Evolutionary conservation across 306 rosid species (phyloP), one percentile per base, ranked within the genome.

Genomic region (Casuarina glauca): DNA sequence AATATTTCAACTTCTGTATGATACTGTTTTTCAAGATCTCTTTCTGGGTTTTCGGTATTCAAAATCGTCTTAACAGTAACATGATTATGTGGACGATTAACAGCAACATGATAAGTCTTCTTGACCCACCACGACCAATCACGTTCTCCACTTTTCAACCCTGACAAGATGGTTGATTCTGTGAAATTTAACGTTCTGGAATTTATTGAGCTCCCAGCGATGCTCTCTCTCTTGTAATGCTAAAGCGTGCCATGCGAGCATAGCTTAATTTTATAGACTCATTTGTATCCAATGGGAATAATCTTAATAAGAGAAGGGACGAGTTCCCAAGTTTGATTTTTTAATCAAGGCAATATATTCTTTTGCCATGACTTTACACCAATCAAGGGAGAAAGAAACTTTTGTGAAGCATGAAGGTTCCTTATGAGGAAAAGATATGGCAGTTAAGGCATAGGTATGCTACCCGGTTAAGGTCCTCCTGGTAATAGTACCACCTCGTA

Each of bases 71-170:
- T 95, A 78, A 89, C 97, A 1, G 93, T 96, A 69, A 95, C 91
- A 55, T 77, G 52, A 49, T 75, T 86, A 2, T 71, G 72, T 1
- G 7, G 6, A 38, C 11, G 57, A 60, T 82, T 83, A 6, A 89
- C 63, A 4, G 81, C 77, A 2, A 91, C 87, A 1, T 91, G 79
- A 75, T 95, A 90, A 6, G 92, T 97, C 36, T 84, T 87, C 2
- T 97, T 2, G 92, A 88, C 4, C 98, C 98, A 6, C 97, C 98
- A 51, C 84, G 76, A 52, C 98, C 98, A 36, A 95, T 81, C 6
- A 88, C 44, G 53, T 92, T 88, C 5, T 72, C 50, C 35, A 82
- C 88, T 0, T 0, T 45, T 81, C 35, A 88, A 42, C 41, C 84
- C 90, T 10, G 91, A 79, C n/a, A 87, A 76, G 10, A 95, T 89